Conservation (phyloP, 371 early-diverging fungal species). For the Encephalitozoon hellem region DNA sequence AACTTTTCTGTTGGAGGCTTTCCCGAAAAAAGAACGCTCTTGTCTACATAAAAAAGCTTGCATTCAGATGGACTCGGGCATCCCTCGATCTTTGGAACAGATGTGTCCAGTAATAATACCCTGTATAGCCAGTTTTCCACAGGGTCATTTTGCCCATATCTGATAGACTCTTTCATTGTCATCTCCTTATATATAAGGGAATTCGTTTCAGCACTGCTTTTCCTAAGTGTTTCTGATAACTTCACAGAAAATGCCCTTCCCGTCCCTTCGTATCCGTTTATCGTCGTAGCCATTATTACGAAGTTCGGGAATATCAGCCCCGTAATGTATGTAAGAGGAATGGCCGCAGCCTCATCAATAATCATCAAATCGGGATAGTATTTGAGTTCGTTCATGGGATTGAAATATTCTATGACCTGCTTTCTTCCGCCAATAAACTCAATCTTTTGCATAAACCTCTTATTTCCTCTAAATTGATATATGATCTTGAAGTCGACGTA, state of each 20-base stretch:
- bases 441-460: conserved; percentile 50
- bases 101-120: conserved; percentile 79
- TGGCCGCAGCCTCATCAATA: conserved; percentile 98
- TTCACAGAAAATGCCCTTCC: conserved; percentile 89
- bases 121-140: conserved; percentile 91
- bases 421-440: conserved; percentile 41
- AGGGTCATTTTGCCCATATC: conserved; percentile 79
- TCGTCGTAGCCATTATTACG: conserved; percentile 93
- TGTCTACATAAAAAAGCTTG: conserved; percentile 82
- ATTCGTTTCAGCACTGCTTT: conserved; percentile 62
- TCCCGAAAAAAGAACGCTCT: conserved; percentile 83
- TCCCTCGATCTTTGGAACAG: conserved; percentile 62
- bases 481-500: conserved; percentile 82
- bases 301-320: conserved; percentile 80
- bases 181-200: conserved; percentile 71
- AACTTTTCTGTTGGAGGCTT: conserved; percentile 86
- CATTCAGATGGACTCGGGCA: conserved; percentile 84
- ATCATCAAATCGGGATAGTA: conserved; percentile 73
- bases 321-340: conserved; percentile 81
- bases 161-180: conserved; percentile 80
- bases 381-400: conserved; percentile 27
- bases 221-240: conserved; percentile 80
- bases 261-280: conserved; percentile 98
- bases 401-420: conserved; percentile 50
- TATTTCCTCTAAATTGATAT: conserved; percentile 39